Evolutionary conservation across 2,329 filamentous ascomycete species (phyloP), one percentile per base, ranked within the genome.

Genomic region (Fusarium longipes): DNA sequence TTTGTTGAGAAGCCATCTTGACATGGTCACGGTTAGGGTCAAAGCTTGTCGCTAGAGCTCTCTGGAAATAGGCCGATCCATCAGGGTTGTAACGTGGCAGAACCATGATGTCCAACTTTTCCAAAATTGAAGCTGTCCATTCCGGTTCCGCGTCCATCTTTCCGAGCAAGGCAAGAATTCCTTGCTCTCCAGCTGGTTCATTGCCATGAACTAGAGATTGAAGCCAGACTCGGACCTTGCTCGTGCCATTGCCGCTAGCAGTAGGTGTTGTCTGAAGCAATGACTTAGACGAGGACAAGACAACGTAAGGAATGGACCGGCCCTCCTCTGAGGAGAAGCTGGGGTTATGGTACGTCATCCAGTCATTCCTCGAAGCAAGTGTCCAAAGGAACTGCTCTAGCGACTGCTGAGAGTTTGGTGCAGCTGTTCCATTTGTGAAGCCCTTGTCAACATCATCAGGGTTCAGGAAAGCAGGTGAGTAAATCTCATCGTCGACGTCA

Each of bases 11-110:
- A 3, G 68, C 74, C 11, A 77, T 70, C 29, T 76, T 77, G 3
- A 71, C 74, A 12, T 77, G 75, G 22, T 77, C 76, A 2, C 76
- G 69, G 47, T 77, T 77, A 1, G 76, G 76, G 27, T 77, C 76
- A 5, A 71, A 76, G 57, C 70, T 74, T 6, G 72, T 71, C 0
- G 76, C 71, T 0, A 77, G 50, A 1, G 50, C 53, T 2, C 76
- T 69, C 57, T 77, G 76, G 47, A 77, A 77, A 57, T 77, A 77
- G 17, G 66, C 71, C 2, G 76, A 72, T 6, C 76, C 76, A 11
- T 77, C 76, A 0, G 75, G 75, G 25, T 77, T 77, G 27, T 77
- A 77, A 0, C 76, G 69, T 1, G 76, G 76, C 9, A 77, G 32
- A 4, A 77, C 48, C 24, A 77, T 53, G 1, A 77, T 64, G 5